Conservation (phyloP, 805 yeast genomes). For the Suhomyces sp. region DNA sequence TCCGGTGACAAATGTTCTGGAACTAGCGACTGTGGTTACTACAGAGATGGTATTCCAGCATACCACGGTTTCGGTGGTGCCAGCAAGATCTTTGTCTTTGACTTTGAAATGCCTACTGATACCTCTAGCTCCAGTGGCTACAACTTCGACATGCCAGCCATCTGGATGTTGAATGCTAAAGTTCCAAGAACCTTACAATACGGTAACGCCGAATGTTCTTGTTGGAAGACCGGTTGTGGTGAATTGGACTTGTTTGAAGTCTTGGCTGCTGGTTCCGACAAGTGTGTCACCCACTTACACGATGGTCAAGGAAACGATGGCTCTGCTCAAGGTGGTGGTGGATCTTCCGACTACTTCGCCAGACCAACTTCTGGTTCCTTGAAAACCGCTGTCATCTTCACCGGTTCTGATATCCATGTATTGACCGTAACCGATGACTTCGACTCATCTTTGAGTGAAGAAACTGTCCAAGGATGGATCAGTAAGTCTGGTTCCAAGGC, state of each 20-base stretch:
- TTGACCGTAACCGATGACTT: constrained; percentile 61
- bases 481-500: constrained; percentile 50
- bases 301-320: constrained; percentile 71
- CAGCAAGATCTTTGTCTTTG: constrained; percentile 84
- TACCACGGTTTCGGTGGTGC: constrained; percentile 90
- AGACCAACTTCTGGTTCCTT: constrained; percentile 79
- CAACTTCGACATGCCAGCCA: constrained; percentile 96
- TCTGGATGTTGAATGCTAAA: constrained; percentile 93
- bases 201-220: constrained; percentile 81
- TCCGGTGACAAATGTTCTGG: constrained; percentile 51
- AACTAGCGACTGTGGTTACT: constrained; percentile 16
- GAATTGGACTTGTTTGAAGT: constrained; percentile 95
- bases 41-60: constrained; percentile 62
- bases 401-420: constrained; percentile 53
- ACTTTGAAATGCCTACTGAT: constrained; percentile 88
- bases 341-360: constrained; percentile 78
- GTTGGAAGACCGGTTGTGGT: constrained; percentile 98
- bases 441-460: constrained; percentile 47
- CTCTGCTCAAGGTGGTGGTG: constrained; percentile 69
- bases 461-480: constrained; percentile 62
- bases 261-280: constrained; percentile 68
- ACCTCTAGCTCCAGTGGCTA: constrained; percentile 39
- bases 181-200: constrained; percentile 96
- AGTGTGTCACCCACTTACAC: constrained; percentile 80
- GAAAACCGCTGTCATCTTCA: constrained; percentile 89